Percentiles rank a stretch among this genome's conserved stretches.
phyloP scores from a whole-genome alignment of 78 protist genomes.

The Dictyostelium purpureum region DNA sequence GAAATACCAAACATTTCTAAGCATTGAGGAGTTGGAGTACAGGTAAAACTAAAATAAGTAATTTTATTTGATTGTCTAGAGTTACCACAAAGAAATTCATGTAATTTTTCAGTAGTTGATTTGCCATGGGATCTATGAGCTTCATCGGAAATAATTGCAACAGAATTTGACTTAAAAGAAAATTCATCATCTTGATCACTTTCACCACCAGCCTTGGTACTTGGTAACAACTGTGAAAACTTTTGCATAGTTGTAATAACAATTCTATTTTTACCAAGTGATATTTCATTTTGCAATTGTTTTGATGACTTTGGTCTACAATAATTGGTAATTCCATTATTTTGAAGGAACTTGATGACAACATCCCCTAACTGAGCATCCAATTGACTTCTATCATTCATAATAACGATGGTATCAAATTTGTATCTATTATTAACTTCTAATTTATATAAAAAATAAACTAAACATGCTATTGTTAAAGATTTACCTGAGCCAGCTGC shows the following conservation, averaged over 20 bases:
- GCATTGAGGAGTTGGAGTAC: constrained; percentile 75
- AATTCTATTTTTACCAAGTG: constrained; percentile 42
- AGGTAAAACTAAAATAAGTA: constrained; percentile 74
- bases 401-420: constrained; percentile 77
- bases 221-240: constrained; percentile 69
- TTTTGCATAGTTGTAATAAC: constrained; percentile 79
- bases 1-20: constrained; percentile 78
- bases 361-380: constrained; percentile 79
- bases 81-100: constrained; percentile 46
- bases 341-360: constrained; percentile 15
- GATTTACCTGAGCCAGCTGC: constrained; percentile 79
- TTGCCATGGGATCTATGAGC: constrained; percentile 82
- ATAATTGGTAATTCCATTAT: constrained; percentile 25
- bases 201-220: background rate
- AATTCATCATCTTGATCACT: constrained; percentile 2
- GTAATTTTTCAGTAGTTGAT: constrained; percentile 44
- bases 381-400: constrained; percentile 81
- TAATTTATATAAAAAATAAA: constrained; percentile 25
- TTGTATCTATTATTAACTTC: constrained; percentile 54
- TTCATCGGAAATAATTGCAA: constrained; percentile 76
- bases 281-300: constrained; percentile 37
- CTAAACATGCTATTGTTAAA: constrained; percentile 48
- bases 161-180: constrained; percentile 32
- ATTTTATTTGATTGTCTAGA: constrained; percentile 29
- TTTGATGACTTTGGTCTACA: constrained; percentile 57